A percentile compares a stretch with the other conserved stretches of the same genome.
Evolutionary conservation across 2,329 filamentous ascomycete genomes (phyloP).

Genomic region (Diaporthe velutina): DNA sequence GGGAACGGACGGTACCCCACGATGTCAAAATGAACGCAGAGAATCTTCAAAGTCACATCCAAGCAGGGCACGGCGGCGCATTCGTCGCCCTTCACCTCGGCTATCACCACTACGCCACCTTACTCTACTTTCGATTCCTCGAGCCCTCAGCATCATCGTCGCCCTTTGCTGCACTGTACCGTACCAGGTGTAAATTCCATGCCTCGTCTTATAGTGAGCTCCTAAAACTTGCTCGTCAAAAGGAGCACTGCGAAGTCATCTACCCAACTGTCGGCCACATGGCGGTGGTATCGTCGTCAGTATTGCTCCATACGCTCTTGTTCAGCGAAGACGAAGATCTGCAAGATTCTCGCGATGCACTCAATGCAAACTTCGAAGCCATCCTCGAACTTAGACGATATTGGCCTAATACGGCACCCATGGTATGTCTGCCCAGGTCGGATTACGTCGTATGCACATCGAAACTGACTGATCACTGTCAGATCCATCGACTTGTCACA

Average conservation of each 20-base stretch:
- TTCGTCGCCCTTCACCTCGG: constrained; percentile 10
- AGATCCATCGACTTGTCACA: constrained; percentile 18
- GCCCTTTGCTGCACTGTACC: background rate
- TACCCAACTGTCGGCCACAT: constrained; percentile 9
- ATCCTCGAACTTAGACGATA: constrained; percentile 1
- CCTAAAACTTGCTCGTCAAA: background rate
- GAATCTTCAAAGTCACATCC: background rate
- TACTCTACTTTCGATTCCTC: constrained; percentile 6
- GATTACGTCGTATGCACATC: background rate
- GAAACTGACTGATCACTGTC: background rate
- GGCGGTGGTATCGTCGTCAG: background rate
- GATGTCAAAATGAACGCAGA: background rate
- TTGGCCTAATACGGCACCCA: constrained; percentile 8
- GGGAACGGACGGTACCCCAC: background rate
- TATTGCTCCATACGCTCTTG: background rate
- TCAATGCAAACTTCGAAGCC: constrained; percentile 9
- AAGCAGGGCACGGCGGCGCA: constrained; percentile 3
- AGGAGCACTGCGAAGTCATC: background rate
- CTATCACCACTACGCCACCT: constrained; percentile 1
- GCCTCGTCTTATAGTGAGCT: background rate
- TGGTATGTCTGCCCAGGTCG: background rate
- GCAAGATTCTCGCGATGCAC: background rate
- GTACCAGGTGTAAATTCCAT: background rate
- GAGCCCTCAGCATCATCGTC: background rate
- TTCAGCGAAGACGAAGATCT: constrained; percentile 1